Evolutionary conservation across 1,139 yeast species (phyloP).

Genomic region (Geotrichum fermentans): DNA sequence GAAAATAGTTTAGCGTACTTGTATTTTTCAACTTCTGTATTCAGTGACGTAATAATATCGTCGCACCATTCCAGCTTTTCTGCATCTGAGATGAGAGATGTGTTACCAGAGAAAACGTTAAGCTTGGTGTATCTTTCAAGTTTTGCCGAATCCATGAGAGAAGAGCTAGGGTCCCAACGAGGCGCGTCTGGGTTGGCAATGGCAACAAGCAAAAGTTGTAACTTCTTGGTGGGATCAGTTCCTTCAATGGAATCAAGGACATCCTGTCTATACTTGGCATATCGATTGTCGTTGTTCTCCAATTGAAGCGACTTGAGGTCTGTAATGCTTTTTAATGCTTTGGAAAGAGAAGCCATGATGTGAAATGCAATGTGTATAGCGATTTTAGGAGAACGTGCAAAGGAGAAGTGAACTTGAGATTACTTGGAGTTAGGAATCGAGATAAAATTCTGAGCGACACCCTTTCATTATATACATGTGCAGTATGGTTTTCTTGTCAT

Average conservation of each 20-base stretch:
- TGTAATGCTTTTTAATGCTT: conserved; percentile 18
- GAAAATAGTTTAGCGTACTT: conserved; percentile 22
- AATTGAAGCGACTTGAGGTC: conserved; percentile 19
- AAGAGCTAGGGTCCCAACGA: conserved; percentile 8
- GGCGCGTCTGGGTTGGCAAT: conserved; percentile 16
- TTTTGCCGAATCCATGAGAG: conserved; percentile 4
- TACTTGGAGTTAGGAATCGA: no score
- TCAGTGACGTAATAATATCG: conserved; percentile 13
- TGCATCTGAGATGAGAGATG: conserved; percentile 9
- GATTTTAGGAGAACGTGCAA: no score
- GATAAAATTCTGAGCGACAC: no score
- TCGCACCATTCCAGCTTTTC: conserved; percentile 13
- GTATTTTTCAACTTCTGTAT: conserved; percentile 16
- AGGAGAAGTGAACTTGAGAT: no score
- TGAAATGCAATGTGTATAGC: no score
- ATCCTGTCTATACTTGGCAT: conserved; percentile 6
- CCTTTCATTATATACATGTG: no score
- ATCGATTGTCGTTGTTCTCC: conserved; percentile 7
- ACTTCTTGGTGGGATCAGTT: conserved; percentile 6
- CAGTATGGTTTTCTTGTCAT: no score
- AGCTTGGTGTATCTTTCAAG: conserved; percentile 1
- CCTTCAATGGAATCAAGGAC: conserved; percentile 14
- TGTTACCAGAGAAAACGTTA: conserved; percentile 6
- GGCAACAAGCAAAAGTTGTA: conserved; percentile 16
- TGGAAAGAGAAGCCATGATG: conserved; percentile 12